Conservation (phyloP, 2,329 filamentous ascomycete species). For the Diaporthe helianthi region DNA sequence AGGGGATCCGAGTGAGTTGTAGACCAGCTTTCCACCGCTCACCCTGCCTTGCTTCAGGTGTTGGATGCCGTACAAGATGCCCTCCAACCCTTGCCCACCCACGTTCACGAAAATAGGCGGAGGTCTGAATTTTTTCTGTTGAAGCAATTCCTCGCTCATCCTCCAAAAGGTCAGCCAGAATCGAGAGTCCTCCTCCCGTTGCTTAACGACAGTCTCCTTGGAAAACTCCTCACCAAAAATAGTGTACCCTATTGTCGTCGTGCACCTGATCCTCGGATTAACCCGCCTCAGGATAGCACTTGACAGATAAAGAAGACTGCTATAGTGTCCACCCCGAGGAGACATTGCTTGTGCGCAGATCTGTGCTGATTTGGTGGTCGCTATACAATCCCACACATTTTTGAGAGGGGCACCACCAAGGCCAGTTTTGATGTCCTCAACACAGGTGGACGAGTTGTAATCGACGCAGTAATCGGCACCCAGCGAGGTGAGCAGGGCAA, state of each 20-base stretch:
- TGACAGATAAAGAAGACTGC: not conserved
- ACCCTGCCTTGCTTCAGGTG: not conserved
- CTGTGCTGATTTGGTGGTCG: not conserved
- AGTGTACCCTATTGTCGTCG: not conserved
- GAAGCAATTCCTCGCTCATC: not conserved
- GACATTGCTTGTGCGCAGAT: not conserved
- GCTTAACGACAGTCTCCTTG: not conserved
- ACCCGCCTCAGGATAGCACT: not conserved
- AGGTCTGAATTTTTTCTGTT: not conserved
- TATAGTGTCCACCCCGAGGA: not conserved
- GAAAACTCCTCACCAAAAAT: not conserved
- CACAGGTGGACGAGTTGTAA: slow-evolving; percentile 43
- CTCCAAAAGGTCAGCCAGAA: not conserved
- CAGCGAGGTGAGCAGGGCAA: slow-evolving; percentile 48
- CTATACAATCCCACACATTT: not conserved
- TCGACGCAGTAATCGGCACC: slow-evolving; percentile 54
- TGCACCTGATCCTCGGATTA: not conserved
- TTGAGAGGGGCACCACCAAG: not conserved
- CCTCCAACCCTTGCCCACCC: not conserved
- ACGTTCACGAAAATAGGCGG: not conserved
- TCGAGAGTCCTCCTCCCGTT: not conserved
- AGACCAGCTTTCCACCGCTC: not conserved
- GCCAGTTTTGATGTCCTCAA: not conserved
- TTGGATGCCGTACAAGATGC: not conserved
- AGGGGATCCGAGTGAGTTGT: not conserved